Base-by-base conservation (phyloP, 139 green algal genomes). In the Chlorella sp. region DNA sequence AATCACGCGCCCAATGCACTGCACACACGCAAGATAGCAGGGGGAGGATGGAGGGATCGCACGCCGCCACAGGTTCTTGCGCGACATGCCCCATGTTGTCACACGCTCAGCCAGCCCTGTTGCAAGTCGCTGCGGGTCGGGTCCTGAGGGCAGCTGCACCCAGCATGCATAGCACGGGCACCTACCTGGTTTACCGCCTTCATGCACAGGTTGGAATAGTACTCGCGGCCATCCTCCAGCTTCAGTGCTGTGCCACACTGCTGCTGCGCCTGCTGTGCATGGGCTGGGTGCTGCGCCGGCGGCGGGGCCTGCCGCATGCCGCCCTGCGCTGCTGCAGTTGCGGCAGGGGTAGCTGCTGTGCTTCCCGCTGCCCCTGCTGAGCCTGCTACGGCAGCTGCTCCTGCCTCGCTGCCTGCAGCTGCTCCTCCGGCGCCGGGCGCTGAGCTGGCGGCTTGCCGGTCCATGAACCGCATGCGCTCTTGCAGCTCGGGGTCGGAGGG, bases 1-100 rank as follows among this genome's bases (percentile, higher is more conserved):
- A 47, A 97, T 97, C 63, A 95, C 96, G 0, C 97, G 88, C 34
- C 97, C 97, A 2, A 99, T 92, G 80, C 93, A 96, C 92, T 99
- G 51, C 51, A 60, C 51, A 60, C n/a, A n/a, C n/a, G n/a, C n/a
- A n/a, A n/a, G n/a, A n/a, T n/a, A n/a, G n/a, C n/a, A n/a, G n/a
- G n/a, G n/a, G n/a, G n/a, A n/a, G n/a, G n/a, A n/a, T n/a, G n/a
- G n/a, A n/a, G n/a, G n/a, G n/a, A n/a, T n/a, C n/a, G n/a, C n/a
- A n/a, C n/a, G n/a, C n/a, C n/a, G n/a, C n/a, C n/a, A n/a, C n/a
- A n/a, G n/a, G n/a, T n/a, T n/a, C n/a, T n/a, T n/a, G n/a, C n/a
- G n/a, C n/a, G n/a, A n/a, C n/a, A n/a, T n/a, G n/a, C n/a, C n/a
- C n/a, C n/a, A n/a, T n/a, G n/a, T n/a, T n/a, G n/a, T n/a, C n/a